A percentile compares a stretch with the other conserved stretches of the same genome.
phyloP scores from a whole-genome alignment of 2,329 filamentous ascomycete species.

The Penicillium sp. region DNA sequence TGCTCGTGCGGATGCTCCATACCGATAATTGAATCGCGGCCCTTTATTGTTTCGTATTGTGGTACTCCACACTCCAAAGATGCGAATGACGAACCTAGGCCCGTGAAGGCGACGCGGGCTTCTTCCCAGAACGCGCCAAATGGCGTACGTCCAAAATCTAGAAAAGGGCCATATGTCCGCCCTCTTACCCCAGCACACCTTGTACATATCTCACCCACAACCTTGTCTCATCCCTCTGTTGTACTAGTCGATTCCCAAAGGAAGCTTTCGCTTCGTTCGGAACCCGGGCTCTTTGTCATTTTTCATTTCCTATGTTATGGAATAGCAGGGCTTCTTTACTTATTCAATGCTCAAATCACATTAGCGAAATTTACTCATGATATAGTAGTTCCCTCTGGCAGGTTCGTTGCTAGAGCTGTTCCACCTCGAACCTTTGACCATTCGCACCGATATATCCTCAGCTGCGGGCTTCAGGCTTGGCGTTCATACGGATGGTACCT shows the following conservation, averaged over 20 bases:
- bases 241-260: conserved; percentile 35
- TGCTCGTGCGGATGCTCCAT: conserved; percentile 90
- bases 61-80: background rate
- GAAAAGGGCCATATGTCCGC: conserved; percentile 17
- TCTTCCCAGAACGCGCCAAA: conserved; percentile 7
- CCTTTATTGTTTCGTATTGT: background rate
- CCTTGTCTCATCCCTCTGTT: conserved; percentile 33
- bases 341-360: conserved; percentile 16
- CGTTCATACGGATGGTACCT: background rate
- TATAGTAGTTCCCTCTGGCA: background rate
- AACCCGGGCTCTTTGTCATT: conserved; percentile 26
- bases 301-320: conserved; percentile 31
- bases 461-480: background rate
- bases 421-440: background rate
- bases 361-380: conserved; percentile 6
- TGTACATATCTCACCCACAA: conserved; percentile 38
- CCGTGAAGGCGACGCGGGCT: conserved; percentile 11
- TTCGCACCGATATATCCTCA: background rate
- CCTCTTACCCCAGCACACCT: conserved; percentile 22
- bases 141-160: conserved; percentile 22
- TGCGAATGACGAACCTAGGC: conserved; percentile 8
- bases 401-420: background rate
- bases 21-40: conserved; percentile 61
- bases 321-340: conserved; percentile 28
- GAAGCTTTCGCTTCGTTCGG: conserved; percentile 19